These are phyloP conservation scores for Melaleuca quinquenervia DNA, from an alignment of 345 rosid species.

Conservation along the genomic window DNA sequence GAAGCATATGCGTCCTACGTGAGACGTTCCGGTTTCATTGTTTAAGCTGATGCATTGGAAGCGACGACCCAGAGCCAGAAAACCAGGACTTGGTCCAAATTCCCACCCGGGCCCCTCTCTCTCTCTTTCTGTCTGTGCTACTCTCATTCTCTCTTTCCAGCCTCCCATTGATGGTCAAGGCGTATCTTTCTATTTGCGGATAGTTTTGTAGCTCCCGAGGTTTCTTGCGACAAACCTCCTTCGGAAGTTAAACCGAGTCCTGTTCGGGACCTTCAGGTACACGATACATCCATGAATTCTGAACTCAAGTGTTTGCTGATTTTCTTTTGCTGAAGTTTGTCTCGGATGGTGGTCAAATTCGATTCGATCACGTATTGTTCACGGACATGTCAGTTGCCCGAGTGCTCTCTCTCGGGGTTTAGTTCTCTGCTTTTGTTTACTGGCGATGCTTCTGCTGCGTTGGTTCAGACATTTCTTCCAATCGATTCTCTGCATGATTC, in stretches of 20 bases:
- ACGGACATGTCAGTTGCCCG: background rate
- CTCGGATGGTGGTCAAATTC: background rate
- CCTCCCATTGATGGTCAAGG: background rate
- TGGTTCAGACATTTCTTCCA: background rate
- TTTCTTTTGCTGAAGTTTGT: background rate
- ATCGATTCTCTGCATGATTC: background rate
- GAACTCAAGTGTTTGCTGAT: background rate
- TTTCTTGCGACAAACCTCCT: background rate
- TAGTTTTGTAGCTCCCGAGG: background rate
- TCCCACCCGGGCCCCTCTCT: background rate
- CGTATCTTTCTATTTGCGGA: background rate
- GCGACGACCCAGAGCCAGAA: background rate
- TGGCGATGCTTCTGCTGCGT: background rate
- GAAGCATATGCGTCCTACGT: background rate
- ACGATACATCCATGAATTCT: background rate
- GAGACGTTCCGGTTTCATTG: background rate
- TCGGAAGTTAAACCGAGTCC: background rate
- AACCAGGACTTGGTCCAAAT: background rate
- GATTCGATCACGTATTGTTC: background rate
- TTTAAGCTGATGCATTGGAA: background rate
- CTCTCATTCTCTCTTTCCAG: background rate
- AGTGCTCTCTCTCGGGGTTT: background rate
- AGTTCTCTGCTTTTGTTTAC: background rate
- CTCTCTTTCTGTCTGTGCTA: background rate
- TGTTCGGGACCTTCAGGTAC: background rate